Conservation (phyloP, 306 rosid genomes). For the Cucumis cinereus region DNA sequence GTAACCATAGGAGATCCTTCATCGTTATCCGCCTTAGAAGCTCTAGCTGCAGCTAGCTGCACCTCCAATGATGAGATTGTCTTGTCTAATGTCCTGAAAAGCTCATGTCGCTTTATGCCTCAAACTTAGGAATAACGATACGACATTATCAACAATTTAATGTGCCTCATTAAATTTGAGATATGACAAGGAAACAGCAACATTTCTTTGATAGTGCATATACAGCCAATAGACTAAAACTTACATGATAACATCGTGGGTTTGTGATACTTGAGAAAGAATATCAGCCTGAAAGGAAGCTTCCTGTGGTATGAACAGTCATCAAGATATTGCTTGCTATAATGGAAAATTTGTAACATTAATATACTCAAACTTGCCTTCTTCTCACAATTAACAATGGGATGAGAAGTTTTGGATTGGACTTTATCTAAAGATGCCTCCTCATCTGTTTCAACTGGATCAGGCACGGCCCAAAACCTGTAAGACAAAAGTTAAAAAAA, state of each 20-base stretch:
- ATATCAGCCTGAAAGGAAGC: conserved; percentile 28
- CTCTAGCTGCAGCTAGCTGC: conserved; percentile 50
- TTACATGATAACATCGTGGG: conserved; percentile 45
- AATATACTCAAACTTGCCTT: conserved; percentile 26
- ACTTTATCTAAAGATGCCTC: conserved; percentile 20
- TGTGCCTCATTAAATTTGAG: neutral
- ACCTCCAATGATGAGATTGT: conserved; percentile 47
- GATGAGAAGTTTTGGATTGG: conserved; percentile 18
- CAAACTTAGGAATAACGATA: neutral
- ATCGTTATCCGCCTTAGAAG: conserved; percentile 19
- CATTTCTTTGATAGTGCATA: neutral
- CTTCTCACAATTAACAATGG: conserved; percentile 26
- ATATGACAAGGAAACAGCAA: neutral
- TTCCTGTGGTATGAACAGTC: conserved; percentile 22
- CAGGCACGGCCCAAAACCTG: conserved; percentile 31
- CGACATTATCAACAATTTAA: neutral
- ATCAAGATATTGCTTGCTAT: neutral
- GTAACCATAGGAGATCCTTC: conserved; percentile 31
- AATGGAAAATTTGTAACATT: neutral
- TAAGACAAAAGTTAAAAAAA: neutral
- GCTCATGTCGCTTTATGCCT: neutral
- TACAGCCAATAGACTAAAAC: neutral
- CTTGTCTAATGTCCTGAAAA: conserved; percentile 39
- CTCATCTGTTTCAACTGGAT: conserved; percentile 22
- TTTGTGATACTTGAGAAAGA: conserved; percentile 38